Base-by-base conservation (phyloP, 2,329 filamentous ascomycete species). In the Nemania sp. region DNA sequence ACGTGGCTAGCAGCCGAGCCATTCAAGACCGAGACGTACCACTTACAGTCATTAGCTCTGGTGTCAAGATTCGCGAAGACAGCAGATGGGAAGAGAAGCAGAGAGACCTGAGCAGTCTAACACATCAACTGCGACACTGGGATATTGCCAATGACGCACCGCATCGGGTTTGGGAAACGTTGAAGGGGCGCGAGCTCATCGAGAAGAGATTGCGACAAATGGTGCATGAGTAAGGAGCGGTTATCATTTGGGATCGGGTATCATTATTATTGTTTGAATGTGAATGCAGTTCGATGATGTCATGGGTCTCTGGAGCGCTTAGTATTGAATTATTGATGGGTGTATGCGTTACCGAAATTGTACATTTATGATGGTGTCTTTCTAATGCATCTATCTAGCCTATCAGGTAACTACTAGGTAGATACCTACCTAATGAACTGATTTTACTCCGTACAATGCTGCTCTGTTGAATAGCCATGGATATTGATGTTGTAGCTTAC, bases 101-200 rank as follows among this genome's bases (percentile, higher is more conserved):
- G 83, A 86, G 92, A 73, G 94, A 97, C 75, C 81, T 98, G 69
- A 94, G 90, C 7, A 88, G 87, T 67, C 83, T 98, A 72, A 98
- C 95, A 0, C 86, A 90, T 60, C 93, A 94, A 55, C 82, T 98
- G 59, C 79, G 92, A 65, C 84, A 87, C 45, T 99, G 95, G 94
- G 93, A 97, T 79, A 88, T 97, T 60, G 93, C 98, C 11, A 88
- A 92, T 65, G 88, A 90, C 70, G 94, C 94, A 2, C 92, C 94
- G 5, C 93, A 97, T 78, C 88, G 94, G 77, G 91, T 98, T 0
- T 99, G 96, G 96, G 83, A 82, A 73, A 93, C 90, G 2, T 79
- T 85, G 1, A 87, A 94, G 55, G 95, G 95, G 0, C 85, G 93
- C 62, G 81, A 88, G 59, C 80, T 89, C 54, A 90, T 98, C 79